Evolutionary conservation across 306 rosid genomes (phyloP).

Genomic region (Prunus armeniaca): DNA sequence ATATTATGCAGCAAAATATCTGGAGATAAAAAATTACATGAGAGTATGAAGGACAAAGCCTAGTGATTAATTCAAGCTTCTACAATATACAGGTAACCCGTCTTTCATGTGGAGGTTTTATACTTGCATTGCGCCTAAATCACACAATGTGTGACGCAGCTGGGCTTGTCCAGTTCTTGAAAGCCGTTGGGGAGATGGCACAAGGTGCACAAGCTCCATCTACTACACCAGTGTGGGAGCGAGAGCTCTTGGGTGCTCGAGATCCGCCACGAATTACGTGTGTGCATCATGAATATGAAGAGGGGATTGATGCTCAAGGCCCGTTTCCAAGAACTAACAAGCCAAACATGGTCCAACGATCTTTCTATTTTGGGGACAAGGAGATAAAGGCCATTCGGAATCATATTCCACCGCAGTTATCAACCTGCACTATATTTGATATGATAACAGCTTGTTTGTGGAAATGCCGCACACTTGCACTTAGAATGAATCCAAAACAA

Average conservation of each 20-base stretch:
- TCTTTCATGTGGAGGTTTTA: constrained; percentile 34
- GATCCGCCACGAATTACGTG: constrained; percentile 24
- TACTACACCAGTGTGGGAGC: constrained; percentile 24
- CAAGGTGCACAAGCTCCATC: constrained; percentile 19
- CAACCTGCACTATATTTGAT: constrained; percentile 7
- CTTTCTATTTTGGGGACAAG: neutral
- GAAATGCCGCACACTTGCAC: constrained; percentile 10
- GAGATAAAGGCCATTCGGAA: neutral
- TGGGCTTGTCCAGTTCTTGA: constrained; percentile 19
- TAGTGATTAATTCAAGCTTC: neutral
- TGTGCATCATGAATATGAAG: constrained; percentile 19
- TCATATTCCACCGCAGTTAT: constrained; percentile 2
- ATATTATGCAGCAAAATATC: too few species aligned
- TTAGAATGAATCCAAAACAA: neutral
- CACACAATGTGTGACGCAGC: constrained; percentile 26
- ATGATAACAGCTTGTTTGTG: constrained; percentile 17
- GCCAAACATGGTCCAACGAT: neutral
- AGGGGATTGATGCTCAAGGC: neutral
- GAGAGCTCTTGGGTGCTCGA: constrained; percentile 28
- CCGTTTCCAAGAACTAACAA: neutral
- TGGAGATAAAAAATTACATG: neutral
- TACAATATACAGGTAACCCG: constrained; percentile 22
- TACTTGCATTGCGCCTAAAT: constrained; percentile 32
- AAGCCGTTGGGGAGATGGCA: constrained; percentile 22
- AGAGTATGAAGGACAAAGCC: neutral